A percentile compares a stretch with the other conserved stretches of the same genome.
Conservation (phyloP, 192 early-diverging fungal genomes). For the Dissophora globulifera region DNA sequence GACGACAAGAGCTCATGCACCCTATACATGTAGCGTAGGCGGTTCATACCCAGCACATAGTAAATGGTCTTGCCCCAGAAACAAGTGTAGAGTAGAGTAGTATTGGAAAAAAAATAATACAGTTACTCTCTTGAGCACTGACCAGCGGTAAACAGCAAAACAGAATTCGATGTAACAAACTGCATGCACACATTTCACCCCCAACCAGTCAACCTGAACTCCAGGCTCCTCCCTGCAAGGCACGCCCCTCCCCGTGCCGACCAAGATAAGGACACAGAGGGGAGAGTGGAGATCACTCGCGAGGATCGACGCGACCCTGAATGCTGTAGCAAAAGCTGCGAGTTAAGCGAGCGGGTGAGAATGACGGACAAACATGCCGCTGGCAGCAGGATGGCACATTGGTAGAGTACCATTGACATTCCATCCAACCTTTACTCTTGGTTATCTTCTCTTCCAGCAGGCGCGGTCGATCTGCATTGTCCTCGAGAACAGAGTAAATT, state of each 20-base stretch:
- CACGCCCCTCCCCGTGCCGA: background rate
- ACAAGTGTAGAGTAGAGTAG: too few species aligned
- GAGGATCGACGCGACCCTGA: background rate
- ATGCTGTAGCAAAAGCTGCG: background rate
- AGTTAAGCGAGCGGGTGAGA: background rate
- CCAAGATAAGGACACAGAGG: constrained; percentile 6
- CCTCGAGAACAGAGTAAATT: constrained; percentile 3
- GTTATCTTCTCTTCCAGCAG: background rate
- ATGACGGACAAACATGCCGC: too few species aligned
- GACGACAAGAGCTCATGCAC: constrained; percentile 12
- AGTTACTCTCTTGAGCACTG: constrained; percentile 14
- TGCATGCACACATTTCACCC: constrained; percentile 1
- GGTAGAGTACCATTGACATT: constrained; percentile 7
- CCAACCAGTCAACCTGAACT: too few species aligned
- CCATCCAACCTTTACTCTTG: too few species aligned
- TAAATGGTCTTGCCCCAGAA: background rate
- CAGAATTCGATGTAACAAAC: background rate
- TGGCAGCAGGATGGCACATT: background rate
- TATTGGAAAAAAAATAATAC: background rate
- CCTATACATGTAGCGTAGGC: background rate
- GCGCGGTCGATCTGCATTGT: constrained; percentile 3
- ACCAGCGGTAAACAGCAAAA: constrained; percentile 1
- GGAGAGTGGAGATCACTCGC: background rate
- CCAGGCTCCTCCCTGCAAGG: too few species aligned
- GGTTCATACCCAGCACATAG: background rate